These are phyloP conservation scores for Saprolegnia diclina DNA, from an alignment of 352 stramenopile genomes.

Conservation along the genomic window DNA sequence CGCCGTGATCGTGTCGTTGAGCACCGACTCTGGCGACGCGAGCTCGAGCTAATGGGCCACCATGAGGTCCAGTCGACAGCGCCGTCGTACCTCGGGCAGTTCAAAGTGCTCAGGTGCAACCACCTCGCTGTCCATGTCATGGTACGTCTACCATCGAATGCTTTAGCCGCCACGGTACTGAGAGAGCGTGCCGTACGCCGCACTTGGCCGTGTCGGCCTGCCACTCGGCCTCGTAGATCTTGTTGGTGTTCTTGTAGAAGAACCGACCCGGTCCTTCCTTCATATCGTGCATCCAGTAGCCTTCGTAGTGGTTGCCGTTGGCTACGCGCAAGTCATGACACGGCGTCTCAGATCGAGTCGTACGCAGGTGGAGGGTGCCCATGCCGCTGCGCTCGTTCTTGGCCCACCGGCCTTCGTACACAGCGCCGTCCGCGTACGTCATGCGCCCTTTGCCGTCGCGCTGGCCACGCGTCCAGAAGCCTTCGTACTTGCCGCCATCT, in stretches of 20 bases:
- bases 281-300: constrained; percentile 80
- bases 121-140: constrained; percentile 29
- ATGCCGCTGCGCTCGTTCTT: constrained; percentile 65
- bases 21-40: constrained; percentile 55
- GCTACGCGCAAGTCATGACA: constrained; percentile 32
- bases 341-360: constrained; percentile 19
- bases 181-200: constrained; percentile 34
- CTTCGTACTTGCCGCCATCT: constrained; percentile 76
- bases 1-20: constrained; percentile 61
- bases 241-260: constrained; percentile 76
- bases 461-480: constrained; percentile 70
- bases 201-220: constrained; percentile 67
- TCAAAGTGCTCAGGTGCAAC: constrained; percentile 41
- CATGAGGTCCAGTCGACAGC: constrained; percentile 4
- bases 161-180: neutral
- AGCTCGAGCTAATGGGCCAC: constrained; percentile 52
- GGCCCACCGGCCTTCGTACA: constrained; percentile 86
- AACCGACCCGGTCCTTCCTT: constrained; percentile 83
- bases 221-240: constrained; percentile 89
- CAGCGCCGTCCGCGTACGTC: constrained; percentile 73
- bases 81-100: constrained; percentile 46
- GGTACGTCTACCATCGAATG: constrained; percentile 28
- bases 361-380: constrained; percentile 58
- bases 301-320: constrained; percentile 84
- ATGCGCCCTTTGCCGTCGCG: constrained; percentile 72